Percentiles rank a stretch among this genome's conserved stretches.
phyloP scores from a whole-genome alignment of 495 filamentous ascomycete species.

The Penicillium daleae region DNA sequence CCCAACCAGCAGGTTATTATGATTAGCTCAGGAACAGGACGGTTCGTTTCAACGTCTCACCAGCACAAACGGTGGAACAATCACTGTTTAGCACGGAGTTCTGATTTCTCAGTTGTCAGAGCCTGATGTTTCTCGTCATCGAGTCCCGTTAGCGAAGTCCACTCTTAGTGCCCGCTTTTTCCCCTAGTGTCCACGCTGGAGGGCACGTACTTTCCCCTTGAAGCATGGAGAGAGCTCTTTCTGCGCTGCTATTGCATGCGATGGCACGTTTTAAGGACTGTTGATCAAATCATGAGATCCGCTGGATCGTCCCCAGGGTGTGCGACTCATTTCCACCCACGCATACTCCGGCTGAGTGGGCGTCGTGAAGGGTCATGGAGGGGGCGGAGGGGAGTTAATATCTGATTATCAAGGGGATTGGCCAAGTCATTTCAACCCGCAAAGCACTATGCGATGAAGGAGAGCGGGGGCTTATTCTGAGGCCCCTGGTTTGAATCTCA shows the following conservation, averaged over 20 bases:
- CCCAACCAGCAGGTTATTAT: neutral
- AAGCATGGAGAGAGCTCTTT: neutral
- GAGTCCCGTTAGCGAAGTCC: slow-evolving; percentile 5
- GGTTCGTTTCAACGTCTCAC: slow-evolving; percentile 17
- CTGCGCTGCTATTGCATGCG: neutral
- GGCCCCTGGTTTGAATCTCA: neutral
- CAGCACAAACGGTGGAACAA: slow-evolving; percentile 11
- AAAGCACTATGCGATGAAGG: slow-evolving; percentile 11
- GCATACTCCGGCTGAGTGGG: neutral
- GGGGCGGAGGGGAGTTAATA: slow-evolving; percentile 9
- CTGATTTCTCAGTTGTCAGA: neutral
- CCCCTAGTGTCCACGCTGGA: slow-evolving; percentile 6
- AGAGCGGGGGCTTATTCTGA: slow-evolving; percentile 1
- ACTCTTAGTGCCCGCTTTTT: slow-evolving; percentile 2
- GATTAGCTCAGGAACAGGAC: slow-evolving; percentile 6
- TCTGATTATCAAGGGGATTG: slow-evolving; percentile 13
- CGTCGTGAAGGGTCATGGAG: neutral
- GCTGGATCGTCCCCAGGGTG: slow-evolving; percentile 5
- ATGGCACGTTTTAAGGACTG: neutral
- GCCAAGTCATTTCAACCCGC: slow-evolving; percentile 9
- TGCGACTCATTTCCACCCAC: slow-evolving; percentile 8
- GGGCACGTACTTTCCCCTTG: neutral
- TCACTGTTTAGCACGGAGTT: neutral
- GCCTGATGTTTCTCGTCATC: neutral
- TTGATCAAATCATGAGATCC: slow-evolving; percentile 9